Percentiles rank a stretch among this genome's conserved stretches.
Evolutionary conservation across 441 rosid species (phyloP).

Genomic region (Geranium incanum): DNA sequence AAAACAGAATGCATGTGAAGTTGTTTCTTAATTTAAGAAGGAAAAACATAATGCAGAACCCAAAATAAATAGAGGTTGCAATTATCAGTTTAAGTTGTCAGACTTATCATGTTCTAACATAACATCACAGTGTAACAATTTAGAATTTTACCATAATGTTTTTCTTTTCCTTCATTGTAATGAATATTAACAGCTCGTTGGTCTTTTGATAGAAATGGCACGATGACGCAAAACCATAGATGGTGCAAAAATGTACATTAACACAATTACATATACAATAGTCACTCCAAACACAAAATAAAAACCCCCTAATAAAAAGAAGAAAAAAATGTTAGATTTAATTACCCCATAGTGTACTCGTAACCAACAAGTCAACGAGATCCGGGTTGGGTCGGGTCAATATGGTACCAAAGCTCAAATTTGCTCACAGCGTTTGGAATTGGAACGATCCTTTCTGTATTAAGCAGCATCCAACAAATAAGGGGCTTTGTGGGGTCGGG

Average conservation of each 20-base stretch:
- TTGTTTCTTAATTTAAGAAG: not conserved
- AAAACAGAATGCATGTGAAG: not conserved
- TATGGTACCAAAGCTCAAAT: too few relatives aligned
- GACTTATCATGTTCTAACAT: too few relatives aligned
- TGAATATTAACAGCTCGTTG: too few relatives aligned
- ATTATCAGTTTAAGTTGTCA: too few relatives aligned
- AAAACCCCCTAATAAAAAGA: not conserved
- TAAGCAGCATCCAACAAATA: not conserved
- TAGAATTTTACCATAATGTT: too few relatives aligned
- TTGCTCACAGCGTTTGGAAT: not conserved
- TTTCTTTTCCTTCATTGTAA: too few relatives aligned
- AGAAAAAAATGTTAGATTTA: not conserved
- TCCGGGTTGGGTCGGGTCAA: not conserved
- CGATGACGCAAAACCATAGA: not conserved
- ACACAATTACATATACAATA: not conserved
- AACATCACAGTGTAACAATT: too few relatives aligned
- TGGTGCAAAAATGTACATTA: not conserved
- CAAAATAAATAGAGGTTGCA: too few relatives aligned
- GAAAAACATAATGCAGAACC: too few relatives aligned
- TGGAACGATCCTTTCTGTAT: not conserved
- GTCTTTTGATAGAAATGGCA: too few relatives aligned
- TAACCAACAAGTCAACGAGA: too few relatives aligned
- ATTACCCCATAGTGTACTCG: too few relatives aligned
- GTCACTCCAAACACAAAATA: not conserved
- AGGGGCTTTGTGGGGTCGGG: not conserved